Evolutionary conservation across 768 basidiomycete genomes (phyloP), one percentile per base, ranked within the genome.

Genomic region (Leccinellum rugosiceps): DNA sequence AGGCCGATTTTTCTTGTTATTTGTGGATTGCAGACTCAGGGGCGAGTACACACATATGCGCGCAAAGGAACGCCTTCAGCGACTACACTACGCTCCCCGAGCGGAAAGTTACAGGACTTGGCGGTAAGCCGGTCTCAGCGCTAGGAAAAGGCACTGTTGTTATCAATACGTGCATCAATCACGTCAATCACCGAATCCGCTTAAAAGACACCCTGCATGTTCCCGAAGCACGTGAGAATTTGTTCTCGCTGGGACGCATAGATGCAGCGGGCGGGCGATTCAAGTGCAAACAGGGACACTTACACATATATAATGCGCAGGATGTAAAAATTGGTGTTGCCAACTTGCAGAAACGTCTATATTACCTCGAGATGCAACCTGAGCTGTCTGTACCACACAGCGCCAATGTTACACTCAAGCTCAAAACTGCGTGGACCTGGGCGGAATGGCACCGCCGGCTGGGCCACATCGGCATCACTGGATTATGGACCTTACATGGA

Each of bases 11-110:
- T 49, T 58, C 53, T 19, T 38, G 28, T 52, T 56, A 59, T 4
- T 41, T 23, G 1, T 64, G 60, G 63, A 28, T 64, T 3, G 53
- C 44, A 0, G 48, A 59, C 7, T 53, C 53, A 0, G 53, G 34
- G 1, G 43, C 52, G 0, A 57, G 30, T 2, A 32, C 52, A 9
- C 45, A 57, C 23, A 58, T 63, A 15, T 58, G 53, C 2, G 34
- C 23, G 1, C 11, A 60, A 2, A 4, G 13, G 1, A 19, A 46
- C 3, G 32, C 46, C 3, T 53, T 53, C 21, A 44, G 8, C 15
- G 17, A 41, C 15, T 41, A 41, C 8, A 15, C 14, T 14, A 15
- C 4, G 6, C 17, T 41, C n/a, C 15, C 17, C 17, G 5, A 14
- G 6, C 4, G 14, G 3, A 15, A 7, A 17, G 15, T 41, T 2